Evolutionary conservation across 495 filamentous ascomycete genomes (phyloP).

Genomic region (Lasiosphaeria ovina): DNA sequence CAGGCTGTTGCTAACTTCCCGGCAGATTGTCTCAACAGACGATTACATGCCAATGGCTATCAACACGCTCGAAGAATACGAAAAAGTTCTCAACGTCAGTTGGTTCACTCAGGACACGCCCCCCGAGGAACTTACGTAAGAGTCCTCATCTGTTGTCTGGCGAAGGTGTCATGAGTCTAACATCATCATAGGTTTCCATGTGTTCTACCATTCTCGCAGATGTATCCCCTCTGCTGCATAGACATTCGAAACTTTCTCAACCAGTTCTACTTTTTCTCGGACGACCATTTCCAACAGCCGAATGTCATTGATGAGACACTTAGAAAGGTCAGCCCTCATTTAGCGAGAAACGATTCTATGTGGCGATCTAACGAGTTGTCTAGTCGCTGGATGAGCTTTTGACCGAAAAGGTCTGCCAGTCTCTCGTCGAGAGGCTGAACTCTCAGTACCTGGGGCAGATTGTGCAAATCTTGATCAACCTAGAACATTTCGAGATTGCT

Average conservation of each 20-base stretch:
- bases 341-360: too few relatives aligned
- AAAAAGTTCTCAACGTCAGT: slow-evolving; percentile 88
- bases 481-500: slow-evolving; percentile 94
- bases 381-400: slow-evolving; percentile 82
- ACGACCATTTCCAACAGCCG: slow-evolving; percentile 87
- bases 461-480: slow-evolving; percentile 95
- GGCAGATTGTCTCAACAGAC: slow-evolving; percentile 91
- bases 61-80: slow-evolving; percentile 82
- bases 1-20: slow-evolving; percentile 62
- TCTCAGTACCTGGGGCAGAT: slow-evolving; percentile 96
- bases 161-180: slow-evolving; percentile 7
- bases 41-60: slow-evolving; percentile 99
- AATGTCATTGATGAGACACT: slow-evolving; percentile 86
- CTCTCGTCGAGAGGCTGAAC: slow-evolving; percentile 80
- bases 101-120: slow-evolving; percentile 86
- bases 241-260: slow-evolving; percentile 95
- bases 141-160: slow-evolving; percentile 25
- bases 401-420: slow-evolving; percentile 83
- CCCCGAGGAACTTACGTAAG: slow-evolving; percentile 69
- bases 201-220: slow-evolving; percentile 93
- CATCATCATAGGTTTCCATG: slow-evolving; percentile 67
- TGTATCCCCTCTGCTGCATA: slow-evolving; percentile 98
- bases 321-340: slow-evolving; percentile 52
- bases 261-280: slow-evolving; percentile 93
- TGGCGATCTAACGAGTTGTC: slow-evolving; percentile 16